Evolutionary conservation across 169 alveolate species (phyloP).

Genomic region (Plasmodium inui): DNA sequence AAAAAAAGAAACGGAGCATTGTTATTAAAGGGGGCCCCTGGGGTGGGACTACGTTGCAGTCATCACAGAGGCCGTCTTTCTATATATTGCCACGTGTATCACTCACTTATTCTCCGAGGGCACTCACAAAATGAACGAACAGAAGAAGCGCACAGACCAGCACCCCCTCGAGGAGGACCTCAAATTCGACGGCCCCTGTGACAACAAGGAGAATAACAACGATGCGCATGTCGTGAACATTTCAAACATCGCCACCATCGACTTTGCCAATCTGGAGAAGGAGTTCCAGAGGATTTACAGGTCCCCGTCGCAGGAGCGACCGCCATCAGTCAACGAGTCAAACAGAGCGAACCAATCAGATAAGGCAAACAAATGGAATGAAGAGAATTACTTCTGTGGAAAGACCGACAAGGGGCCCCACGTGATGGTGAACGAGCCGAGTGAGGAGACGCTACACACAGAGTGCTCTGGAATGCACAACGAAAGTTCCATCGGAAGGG

Average conservation of each 20-base stretch:
- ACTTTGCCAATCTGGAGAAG: conserved; percentile 21
- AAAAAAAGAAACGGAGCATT: neutral
- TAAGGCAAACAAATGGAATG: neutral
- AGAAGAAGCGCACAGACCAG: neutral
- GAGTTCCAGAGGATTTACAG: conserved; percentile 18
- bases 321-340: neutral
- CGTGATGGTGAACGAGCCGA: neutral
- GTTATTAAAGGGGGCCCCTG: neutral
- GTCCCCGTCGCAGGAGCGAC: neutral
- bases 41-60: neutral
- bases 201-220: neutral
- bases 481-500: neutral
- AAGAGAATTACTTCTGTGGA: neutral
- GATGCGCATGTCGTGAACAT: neutral
- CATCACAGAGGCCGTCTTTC: neutral
- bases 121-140: neutral
- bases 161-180: neutral
- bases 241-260: conserved; percentile 9
- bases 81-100: neutral
- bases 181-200: neutral
- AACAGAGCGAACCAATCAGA: neutral
- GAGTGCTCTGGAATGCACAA: neutral
- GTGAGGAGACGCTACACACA: neutral
- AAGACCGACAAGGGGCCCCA: neutral
- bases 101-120: neutral